Conservation (phyloP, 1,139 yeast species). For the Yamadazyma taylorii region DNA sequence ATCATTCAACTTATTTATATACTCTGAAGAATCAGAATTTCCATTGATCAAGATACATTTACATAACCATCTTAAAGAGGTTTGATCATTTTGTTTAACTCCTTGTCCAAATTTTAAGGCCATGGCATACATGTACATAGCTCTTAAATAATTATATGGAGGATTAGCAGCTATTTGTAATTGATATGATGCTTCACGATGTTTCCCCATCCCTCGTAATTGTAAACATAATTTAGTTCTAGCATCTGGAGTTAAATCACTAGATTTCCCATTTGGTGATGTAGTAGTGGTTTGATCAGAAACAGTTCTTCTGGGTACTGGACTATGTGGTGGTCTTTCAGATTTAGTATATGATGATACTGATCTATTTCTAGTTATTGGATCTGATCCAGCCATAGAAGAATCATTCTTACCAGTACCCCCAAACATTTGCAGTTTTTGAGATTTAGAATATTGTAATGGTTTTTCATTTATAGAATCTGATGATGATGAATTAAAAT, state of each 20-base stretch:
- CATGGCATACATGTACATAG: constrained; percentile 70
- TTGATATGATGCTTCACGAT: constrained; percentile 70
- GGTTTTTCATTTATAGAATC: constrained; percentile 6
- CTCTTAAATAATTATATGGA: constrained; percentile 57
- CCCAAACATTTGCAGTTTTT: neutral
- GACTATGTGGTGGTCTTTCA: constrained; percentile 1
- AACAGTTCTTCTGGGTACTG: constrained; percentile 14
- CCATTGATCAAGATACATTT: constrained; percentile 28
- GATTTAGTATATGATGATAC: neutral
- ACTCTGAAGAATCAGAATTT: constrained; percentile 6
- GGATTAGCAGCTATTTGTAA: constrained; percentile 59
- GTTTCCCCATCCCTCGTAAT: constrained; percentile 57
- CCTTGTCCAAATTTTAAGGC: constrained; percentile 75
- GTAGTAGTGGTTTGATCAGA: constrained; percentile 13
- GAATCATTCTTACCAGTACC: too few relatives aligned
- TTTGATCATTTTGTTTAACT: constrained; percentile 55
- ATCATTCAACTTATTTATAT: constrained; percentile 26
- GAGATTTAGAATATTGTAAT: neutral
- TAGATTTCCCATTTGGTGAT: constrained; percentile 11
- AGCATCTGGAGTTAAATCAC: constrained; percentile 36
- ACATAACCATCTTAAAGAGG: constrained; percentile 63
- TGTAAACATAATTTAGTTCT: constrained; percentile 54
- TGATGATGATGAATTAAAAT: constrained; percentile 14
- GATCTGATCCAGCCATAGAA: neutral
- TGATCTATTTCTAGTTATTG: constrained; percentile 1